Conservation (phyloP, 495 filamentous ascomycete species). For the Evansstolkia leycettana region DNA sequence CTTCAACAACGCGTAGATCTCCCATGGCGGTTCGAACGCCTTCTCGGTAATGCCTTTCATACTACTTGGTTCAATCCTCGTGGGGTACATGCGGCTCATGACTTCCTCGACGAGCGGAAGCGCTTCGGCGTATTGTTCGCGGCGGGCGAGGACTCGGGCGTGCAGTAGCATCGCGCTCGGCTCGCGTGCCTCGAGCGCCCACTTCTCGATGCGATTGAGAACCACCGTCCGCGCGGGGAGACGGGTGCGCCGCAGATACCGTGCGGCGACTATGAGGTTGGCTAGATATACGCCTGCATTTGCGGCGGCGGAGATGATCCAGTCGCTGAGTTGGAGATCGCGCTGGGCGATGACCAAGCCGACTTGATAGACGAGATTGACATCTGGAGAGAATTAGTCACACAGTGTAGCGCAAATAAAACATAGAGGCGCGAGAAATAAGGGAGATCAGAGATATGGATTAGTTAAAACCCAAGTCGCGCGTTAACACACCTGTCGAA, state of each 20-base stretch:
- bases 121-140: slow-evolving; percentile 11
- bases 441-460: too few species aligned
- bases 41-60: slow-evolving; percentile 6
- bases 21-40: slow-evolving; percentile 12
- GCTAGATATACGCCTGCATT: slow-evolving; percentile 12
- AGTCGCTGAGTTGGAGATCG: slow-evolving; percentile 6
- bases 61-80: not conserved
- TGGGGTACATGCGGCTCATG: slow-evolving; percentile 9
- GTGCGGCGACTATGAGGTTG: slow-evolving; percentile 3
- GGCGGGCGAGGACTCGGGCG: slow-evolving; percentile 14
- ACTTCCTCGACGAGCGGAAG: slow-evolving; percentile 15
- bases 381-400: too few species aligned
- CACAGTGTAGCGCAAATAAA: too few species aligned
- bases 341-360: slow-evolving; percentile 3
- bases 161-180: slow-evolving; percentile 21
- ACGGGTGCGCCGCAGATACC: slow-evolving; percentile 1
- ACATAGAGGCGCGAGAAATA: too few species aligned
- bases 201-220: slow-evolving; percentile 8
- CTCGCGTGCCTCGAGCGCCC: slow-evolving; percentile 12
- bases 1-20: slow-evolving; percentile 13
- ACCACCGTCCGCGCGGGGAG: slow-evolving; percentile 4
- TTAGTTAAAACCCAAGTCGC: too few species aligned
- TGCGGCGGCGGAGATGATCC: slow-evolving; percentile 13
- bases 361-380: slow-evolving; percentile 15
- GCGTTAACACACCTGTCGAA: slow-evolving; percentile 16